Percentiles rank a stretch among this genome's conserved stretches.
phyloP scores from a whole-genome alignment of 2,329 filamentous ascomycete species.

The Monilinia fructigena region DNA sequence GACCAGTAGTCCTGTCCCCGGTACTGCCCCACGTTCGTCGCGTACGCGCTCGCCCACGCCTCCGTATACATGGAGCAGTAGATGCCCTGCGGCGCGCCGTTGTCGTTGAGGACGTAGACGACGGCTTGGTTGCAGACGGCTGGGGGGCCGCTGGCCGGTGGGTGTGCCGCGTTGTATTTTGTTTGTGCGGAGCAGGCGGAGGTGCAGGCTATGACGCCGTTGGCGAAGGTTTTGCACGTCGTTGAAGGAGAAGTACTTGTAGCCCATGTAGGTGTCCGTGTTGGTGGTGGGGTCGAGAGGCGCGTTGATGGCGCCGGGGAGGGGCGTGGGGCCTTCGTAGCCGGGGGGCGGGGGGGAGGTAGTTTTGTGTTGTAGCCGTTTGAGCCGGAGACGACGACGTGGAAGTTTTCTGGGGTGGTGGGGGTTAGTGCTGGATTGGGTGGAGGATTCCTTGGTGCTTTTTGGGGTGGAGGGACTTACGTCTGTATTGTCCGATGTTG shows the following conservation, averaged over 20 bases:
- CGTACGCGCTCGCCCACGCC: slow-evolving; percentile 30
- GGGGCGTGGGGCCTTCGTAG: slow-evolving; percentile 34
- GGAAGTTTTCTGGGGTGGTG: slow-evolving; percentile 36
- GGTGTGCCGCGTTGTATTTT: slow-evolving; percentile 39
- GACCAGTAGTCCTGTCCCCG: slow-evolving; percentile 17
- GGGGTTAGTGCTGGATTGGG: no score
- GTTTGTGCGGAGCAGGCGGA: slow-evolving; percentile 42
- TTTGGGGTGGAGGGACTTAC: slow-evolving; percentile 11
- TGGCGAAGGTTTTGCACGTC: slow-evolving; percentile 27
- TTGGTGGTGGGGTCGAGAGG: slow-evolving; percentile 34
- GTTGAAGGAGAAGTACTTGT: slow-evolving; percentile 34
- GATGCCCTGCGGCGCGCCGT: slow-evolving; percentile 41
- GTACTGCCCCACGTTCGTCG: slow-evolving; percentile 34
- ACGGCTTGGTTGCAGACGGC: slow-evolving; percentile 43
- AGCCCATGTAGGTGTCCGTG: slow-evolving; percentile 39
- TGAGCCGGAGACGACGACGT: slow-evolving; percentile 46
- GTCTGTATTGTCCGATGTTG: slow-evolving; percentile 41
- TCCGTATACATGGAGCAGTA: slow-evolving; percentile 41
- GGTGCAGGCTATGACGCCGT: slow-evolving; percentile 37
- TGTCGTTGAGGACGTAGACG: slow-evolving; percentile 42
- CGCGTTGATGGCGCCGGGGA: slow-evolving; percentile 40
- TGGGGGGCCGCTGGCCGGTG: slow-evolving; percentile 38
- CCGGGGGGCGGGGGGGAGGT: slow-evolving; percentile 23
- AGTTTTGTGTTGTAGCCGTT: slow-evolving; percentile 44
- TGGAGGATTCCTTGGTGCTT: no score